Base-by-base conservation (phyloP, 2,329 filamentous ascomycete species). In the Colletotrichum orchidophilum region DNA sequence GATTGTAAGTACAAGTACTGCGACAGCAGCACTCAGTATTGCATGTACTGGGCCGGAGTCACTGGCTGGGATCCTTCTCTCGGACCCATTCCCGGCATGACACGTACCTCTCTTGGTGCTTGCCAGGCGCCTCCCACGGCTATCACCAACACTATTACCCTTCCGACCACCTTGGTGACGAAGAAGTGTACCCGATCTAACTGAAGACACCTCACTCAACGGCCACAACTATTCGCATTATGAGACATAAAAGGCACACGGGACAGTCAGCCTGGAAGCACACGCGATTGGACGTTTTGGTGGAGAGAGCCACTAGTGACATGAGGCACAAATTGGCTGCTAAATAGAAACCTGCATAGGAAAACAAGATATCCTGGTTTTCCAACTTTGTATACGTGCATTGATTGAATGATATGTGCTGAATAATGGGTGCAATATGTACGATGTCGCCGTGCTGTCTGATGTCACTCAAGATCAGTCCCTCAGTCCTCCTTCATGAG, bases 31-130 rank as follows among this genome's bases (percentile, higher is more conserved):
- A 77, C 76, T 3, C 78, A 78, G 3, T 84, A 79, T 77, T 84
- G 83, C 74, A 79, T 81, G 72, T 81, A 78, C 74, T 84, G 81
- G 77, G 77, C 75, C 27, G 82, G 81, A 18, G 73, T 82, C 54
- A 83, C 80, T 7, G 75, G 75, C n/a, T 82, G 77, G 69, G 77
- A 83, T 59, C 68, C 75, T 21, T 76, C 74, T 1, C 73, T 74
- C 5, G 82, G 81, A 0, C 78, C 78, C 5, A 61, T 81, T 15
- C 82, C 82, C 3, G 83, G 81, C 2, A 82, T 83, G 76, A 79
- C 77, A 27, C 75, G 76, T n/a, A 77, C 75, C 2, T 72, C 75
- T 3, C 42, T 83, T 0, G 82, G 82, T 3, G 54, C 68, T 13
- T 83, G 81, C 63, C 71, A 72, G 3, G 63, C 66, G 29, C 26